phyloP scores from a whole-genome alignment of 345 rosid genomes.

The Aquilaria malaccensis region DNA sequence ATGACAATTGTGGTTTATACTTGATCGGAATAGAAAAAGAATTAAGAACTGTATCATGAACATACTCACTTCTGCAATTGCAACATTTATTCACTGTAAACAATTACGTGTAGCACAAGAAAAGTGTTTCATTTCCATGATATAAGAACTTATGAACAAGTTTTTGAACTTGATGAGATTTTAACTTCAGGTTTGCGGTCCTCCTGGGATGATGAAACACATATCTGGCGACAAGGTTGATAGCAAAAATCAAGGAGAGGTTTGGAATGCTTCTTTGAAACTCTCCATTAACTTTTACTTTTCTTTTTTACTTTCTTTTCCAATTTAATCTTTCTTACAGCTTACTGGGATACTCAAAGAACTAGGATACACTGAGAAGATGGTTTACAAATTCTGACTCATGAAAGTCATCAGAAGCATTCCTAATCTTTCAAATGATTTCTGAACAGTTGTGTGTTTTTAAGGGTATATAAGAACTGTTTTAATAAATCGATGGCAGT shows the following conservation, averaged over 20 bases:
- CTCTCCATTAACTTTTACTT: neutral
- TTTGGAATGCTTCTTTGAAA: conserved; percentile 15
- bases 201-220: conserved; percentile 94
- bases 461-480: neutral
- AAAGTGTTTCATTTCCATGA: too few relatives aligned
- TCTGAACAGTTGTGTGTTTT: too few relatives aligned
- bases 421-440: neutral
- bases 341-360: conserved; percentile 81
- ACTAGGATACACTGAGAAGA: conserved; percentile 73
- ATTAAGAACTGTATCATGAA: too few relatives aligned
- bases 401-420: neutral
- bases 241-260: conserved; percentile 91
- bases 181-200: conserved; percentile 75
- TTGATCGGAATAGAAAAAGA: too few relatives aligned
- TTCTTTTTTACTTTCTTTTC: conserved; percentile 4
- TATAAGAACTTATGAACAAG: too few relatives aligned
- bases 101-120: too few relatives aligned
- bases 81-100: too few relatives aligned
- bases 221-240: conserved; percentile 88
- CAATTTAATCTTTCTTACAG: conserved; percentile 28
- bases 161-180: too few relatives aligned
- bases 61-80: too few relatives aligned
- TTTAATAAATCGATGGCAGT: neutral
- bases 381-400: conserved; percentile 88
- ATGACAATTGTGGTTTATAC: too few relatives aligned